Base-by-base conservation (phyloP, 129 eudicot species). In the Chrysanthemum seticuspe region DNA sequence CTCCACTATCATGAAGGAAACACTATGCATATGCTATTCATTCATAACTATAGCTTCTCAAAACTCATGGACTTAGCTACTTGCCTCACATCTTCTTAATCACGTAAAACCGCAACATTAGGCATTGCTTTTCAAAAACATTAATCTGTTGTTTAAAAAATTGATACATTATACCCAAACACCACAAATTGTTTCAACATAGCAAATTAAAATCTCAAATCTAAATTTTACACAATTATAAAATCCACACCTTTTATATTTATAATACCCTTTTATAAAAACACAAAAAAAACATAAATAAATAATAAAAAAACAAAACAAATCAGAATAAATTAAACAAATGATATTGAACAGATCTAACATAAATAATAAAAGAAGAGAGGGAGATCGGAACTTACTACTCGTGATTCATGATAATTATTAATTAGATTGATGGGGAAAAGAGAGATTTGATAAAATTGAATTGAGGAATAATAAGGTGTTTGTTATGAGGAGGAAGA, bases 381-480 rank as follows among this genome's bases (percentile, higher is more conserved):
- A 23, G 3, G 36, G 65, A 71, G 65, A 71, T 56, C 54, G 65
- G 64, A 65, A 71, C 75, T 56, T 71, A 71, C 75, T 71, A 71
- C 50, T 71, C 75, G 29, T 71, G 36, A 71, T 71, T 71, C 75
- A 71, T 70, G 74, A 34, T 70, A 14, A n/a, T 63, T 1, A 5
- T 6, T 0, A 52, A 6, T 29, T 40, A 5, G 6, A 5, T 0
- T 40, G 34, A 58, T 21, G 21, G 62, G 29, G 10, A 29, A 40
- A 5, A 3, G 16, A 10, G 15, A 52, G 15, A 15, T 52, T 10
- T 52, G 57, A 52, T 52, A 3, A 53, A 7, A 52, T 52, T n/a
- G n/a, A n/a, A n/a, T n/a, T 3, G 14, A 50, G 54, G 54, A 50
- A 50, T 50, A 13, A 1, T 27, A 36, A 36, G 15, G 57, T 52